Conservation (phyloP, 495 filamentous ascomycete species). For the Penicillium alfredii region DNA sequence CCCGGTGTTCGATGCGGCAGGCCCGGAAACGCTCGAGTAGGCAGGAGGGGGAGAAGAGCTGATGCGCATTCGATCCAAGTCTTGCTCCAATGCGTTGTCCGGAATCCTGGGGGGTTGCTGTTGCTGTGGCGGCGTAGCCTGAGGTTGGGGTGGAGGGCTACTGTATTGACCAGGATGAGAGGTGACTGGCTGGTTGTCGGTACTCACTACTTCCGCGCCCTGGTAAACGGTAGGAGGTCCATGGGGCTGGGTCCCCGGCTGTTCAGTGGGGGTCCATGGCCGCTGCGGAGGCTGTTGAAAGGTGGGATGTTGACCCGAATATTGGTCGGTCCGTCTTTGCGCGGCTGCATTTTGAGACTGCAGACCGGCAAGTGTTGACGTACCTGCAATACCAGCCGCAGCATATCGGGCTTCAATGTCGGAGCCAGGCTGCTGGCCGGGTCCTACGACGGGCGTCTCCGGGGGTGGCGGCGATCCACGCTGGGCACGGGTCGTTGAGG, state of each 20-base stretch:
- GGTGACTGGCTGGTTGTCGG: conserved; percentile 17
- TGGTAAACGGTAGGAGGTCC: conserved; percentile 93
- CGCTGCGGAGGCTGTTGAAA: conserved; percentile 48
- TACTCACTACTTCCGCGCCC: conserved; percentile 57
- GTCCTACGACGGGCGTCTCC: conserved; percentile 83
- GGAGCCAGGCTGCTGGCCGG: conserved; percentile 59
- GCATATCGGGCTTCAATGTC: conserved; percentile 88
- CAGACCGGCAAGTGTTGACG: conserved; percentile 69
- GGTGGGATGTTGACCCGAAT: conserved; percentile 49
- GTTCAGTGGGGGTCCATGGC: conserved; percentile 95
- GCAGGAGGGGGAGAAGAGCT: conserved; percentile 83
- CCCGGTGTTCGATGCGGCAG: conserved; percentile 44
- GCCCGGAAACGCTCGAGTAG: conserved; percentile 71
- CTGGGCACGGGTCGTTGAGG: conserved; percentile 84
- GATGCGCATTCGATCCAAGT: conserved; percentile 81
- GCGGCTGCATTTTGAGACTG: conserved; percentile 82
- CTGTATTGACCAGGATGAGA: conserved; percentile 31
- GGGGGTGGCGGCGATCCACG: conserved; percentile 92
- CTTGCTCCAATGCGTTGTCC: conserved; percentile 70
- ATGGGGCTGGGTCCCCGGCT: conserved; percentile 80
- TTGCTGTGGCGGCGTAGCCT: conserved; percentile 20
- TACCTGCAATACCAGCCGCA: conserved; percentile 80
- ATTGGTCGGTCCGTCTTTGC: conserved; percentile 67
- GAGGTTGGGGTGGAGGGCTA: conserved; percentile 22
- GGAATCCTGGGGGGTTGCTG: conserved; percentile 22